Evolutionary conservation across 495 filamentous ascomycete genomes (phyloP).

Genomic region (Podospora pseudopauciseta): DNA sequence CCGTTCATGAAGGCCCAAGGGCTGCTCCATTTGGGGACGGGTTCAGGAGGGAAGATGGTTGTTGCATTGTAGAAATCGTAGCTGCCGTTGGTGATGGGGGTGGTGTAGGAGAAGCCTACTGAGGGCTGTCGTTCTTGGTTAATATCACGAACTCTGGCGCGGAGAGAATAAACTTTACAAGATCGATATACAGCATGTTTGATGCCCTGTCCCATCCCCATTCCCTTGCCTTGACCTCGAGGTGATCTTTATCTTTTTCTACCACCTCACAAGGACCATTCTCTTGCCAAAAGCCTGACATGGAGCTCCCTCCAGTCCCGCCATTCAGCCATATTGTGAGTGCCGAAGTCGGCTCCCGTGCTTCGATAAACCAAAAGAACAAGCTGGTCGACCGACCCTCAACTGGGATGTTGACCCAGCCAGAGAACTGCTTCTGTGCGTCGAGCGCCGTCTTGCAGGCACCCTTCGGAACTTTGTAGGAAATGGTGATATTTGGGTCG

Average conservation of each 20-base stretch:
- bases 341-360: constrained; percentile 54
- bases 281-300: constrained; percentile 67
- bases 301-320: constrained; percentile 59
- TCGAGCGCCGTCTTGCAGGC: constrained; percentile 54
- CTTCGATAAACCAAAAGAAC: constrained; percentile 76
- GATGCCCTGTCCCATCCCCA: constrained; percentile 71
- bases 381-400: constrained; percentile 61
- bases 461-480: constrained; percentile 54
- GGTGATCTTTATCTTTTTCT: constrained; percentile 51
- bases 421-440: constrained; percentile 52
- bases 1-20: constrained; percentile 48
- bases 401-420: constrained; percentile 47
- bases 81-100: constrained; percentile 48
- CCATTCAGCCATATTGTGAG: constrained; percentile 70
- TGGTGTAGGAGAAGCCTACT: constrained; percentile 56
- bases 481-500: constrained; percentile 56
- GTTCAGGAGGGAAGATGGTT: constrained; percentile 29
- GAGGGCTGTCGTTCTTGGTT: constrained; percentile 13
- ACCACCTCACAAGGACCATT: constrained; percentile 45
- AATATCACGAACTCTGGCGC: neutral
- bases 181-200: constrained; percentile 73
- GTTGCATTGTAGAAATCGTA: constrained; percentile 36
- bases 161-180: constrained; percentile 39
- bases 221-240: constrained; percentile 35
- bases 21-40: constrained; percentile 25